A percentile compares a stretch with the other conserved stretches of the same genome.
Conservation (phyloP, 305 asterid species). For the Fraxinus nigra region DNA sequence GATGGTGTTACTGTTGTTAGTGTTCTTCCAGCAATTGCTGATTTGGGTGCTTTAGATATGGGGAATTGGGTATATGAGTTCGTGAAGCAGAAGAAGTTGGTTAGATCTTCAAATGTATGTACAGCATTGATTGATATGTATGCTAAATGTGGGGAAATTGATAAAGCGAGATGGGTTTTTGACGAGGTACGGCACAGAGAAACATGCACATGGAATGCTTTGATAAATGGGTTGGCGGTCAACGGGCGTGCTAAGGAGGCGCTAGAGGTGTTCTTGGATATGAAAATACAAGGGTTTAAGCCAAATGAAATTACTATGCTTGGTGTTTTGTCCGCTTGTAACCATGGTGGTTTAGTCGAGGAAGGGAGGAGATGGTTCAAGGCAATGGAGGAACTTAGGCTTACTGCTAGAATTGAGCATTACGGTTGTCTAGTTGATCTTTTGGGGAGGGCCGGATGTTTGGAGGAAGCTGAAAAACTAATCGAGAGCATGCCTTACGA, state of each 20-base stretch:
- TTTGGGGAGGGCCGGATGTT: constrained; percentile 71
- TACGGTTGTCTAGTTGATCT: constrained; percentile 85
- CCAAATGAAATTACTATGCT: constrained; percentile 75
- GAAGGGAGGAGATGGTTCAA: constrained; percentile 80
- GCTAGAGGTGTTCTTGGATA: constrained; percentile 51
- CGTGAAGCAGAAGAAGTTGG: constrained; percentile 63
- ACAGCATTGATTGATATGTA: constrained; percentile 88
- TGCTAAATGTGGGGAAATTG: constrained; percentile 78
- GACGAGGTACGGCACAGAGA: constrained; percentile 40
- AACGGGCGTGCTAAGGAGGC: constrained; percentile 79
- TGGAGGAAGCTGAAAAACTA: constrained; percentile 74
- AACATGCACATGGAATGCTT: constrained; percentile 76
- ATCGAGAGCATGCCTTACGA: constrained; percentile 79
- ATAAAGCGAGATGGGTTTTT: constrained; percentile 63
- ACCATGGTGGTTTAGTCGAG: constrained; percentile 82
- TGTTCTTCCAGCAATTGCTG: constrained; percentile 86
- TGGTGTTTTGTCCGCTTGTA: constrained; percentile 84
- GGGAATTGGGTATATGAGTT: constrained; percentile 64
- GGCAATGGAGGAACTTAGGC: constrained; percentile 52
- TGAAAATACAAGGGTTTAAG: constrained; percentile 48
- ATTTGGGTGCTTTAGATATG: constrained; percentile 76
- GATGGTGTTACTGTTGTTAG: constrained; percentile 71
- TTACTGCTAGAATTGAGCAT: constrained; percentile 68
- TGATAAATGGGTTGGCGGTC: constrained; percentile 85
- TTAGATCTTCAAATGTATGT: constrained; percentile 60